A percentile compares a stretch with the other conserved stretches of the same genome.
Evolutionary conservation across 176 grass and related monocot genomes (phyloP).

Genomic region (Musa schizocarpa): DNA sequence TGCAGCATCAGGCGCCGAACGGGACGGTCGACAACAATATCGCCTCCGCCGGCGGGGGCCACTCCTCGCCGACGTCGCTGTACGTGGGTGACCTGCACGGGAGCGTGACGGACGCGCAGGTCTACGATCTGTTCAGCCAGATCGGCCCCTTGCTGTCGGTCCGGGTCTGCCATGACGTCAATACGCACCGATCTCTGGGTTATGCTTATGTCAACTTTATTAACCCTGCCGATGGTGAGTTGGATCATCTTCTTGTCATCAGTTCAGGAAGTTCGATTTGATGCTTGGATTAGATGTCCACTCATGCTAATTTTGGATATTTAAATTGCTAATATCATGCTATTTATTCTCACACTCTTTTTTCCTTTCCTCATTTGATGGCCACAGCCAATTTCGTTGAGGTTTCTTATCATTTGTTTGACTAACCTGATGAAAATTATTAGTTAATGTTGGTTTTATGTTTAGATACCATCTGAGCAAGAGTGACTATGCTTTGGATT

Average conservation of each 20-base stretch:
- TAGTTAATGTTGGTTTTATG: too few species aligned
- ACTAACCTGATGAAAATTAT: too few species aligned
- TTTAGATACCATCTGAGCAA: too few species aligned
- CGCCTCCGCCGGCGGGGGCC: conserved; percentile 21
- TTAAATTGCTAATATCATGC: background rate
- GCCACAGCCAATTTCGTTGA: too few species aligned
- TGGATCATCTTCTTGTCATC: background rate
- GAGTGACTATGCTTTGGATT: too few species aligned
- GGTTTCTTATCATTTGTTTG: too few species aligned
- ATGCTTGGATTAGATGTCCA: background rate
- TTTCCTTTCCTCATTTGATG: too few species aligned
- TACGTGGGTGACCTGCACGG: conserved; percentile 86
- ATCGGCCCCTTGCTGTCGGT: conserved; percentile 66
- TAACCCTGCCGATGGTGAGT: conserved; percentile 61
- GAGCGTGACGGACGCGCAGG: conserved; percentile 57
- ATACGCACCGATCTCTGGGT: conserved; percentile 63
- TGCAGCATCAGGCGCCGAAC: conserved; percentile 11
- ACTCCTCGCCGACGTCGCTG: conserved; percentile 43
- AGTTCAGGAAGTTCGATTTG: background rate
- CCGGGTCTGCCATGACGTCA: conserved; percentile 70
- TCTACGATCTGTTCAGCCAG: conserved; percentile 74
- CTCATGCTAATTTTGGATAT: background rate
- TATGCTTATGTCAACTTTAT: conserved; percentile 97
- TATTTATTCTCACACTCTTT: background rate
- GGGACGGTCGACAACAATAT: conserved; percentile 20